Conservation (phyloP, 2,329 filamentous ascomycete genomes). For the Diaporthe citri region DNA sequence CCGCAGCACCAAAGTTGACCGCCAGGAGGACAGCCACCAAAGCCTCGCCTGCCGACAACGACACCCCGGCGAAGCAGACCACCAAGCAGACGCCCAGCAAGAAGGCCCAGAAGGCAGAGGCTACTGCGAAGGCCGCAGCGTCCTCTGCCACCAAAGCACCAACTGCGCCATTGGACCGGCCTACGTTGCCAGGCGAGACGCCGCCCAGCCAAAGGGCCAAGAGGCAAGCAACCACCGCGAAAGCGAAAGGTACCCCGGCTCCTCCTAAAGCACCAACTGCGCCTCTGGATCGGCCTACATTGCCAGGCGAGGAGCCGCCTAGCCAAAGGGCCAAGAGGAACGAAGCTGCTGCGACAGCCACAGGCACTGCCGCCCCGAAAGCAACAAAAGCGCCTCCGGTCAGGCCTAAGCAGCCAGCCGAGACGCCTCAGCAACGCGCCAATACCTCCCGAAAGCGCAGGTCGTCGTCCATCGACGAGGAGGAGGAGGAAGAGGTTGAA, state of each 20-base stretch:
- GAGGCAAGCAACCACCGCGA: conserved; percentile 34
- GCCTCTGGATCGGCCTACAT: conserved; percentile 18
- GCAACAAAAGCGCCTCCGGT: conserved; percentile 19
- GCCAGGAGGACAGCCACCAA: not conserved
- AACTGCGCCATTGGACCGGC: conserved; percentile 26
- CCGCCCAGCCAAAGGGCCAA: not conserved
- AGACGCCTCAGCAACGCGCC: conserved; percentile 43
- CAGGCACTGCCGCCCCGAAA: conserved; percentile 34
- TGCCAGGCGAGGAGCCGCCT: conserved; percentile 15
- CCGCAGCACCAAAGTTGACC: not conserved
- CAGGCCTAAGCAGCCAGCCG: conserved; percentile 12
- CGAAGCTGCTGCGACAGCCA: conserved; percentile 40
- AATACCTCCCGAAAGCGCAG: conserved; percentile 56
- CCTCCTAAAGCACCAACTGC: not conserved
- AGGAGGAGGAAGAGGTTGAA: conserved; percentile 8
- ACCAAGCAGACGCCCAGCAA: conserved; percentile 13
- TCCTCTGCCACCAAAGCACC: conserved; percentile 36
- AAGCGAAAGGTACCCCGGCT: conserved; percentile 40
- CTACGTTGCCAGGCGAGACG: not conserved
- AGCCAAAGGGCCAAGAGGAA: not conserved
- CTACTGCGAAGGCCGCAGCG: not conserved
- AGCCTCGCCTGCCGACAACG: not conserved
- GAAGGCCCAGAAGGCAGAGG: conserved; percentile 36
- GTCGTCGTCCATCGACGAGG: conserved; percentile 55
- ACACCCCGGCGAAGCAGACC: not conserved